Evolutionary conservation across 106 monocot species (phyloP).

Genomic region (Dendrobium nobile): DNA sequence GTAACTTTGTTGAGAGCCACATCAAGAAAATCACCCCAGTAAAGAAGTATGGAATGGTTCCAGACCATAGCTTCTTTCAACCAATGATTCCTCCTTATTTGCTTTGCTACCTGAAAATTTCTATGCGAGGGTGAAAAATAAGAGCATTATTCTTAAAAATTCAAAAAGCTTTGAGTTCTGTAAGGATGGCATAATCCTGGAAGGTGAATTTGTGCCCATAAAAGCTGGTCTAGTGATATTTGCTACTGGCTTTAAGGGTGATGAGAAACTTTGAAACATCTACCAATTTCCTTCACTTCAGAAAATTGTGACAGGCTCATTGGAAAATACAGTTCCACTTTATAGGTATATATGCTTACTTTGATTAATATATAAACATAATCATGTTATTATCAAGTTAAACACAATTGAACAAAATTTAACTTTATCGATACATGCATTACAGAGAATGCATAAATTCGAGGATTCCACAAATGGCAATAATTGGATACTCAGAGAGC

Average conservation of each 20-base stretch:
- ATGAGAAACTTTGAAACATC: too few species aligned
- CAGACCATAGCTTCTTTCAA: neutral
- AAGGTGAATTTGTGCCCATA: constrained; percentile 17
- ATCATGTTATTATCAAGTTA: constrained; percentile 29
- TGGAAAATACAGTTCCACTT: too few species aligned
- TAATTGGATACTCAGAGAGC: too few species aligned
- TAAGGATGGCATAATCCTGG: constrained; percentile 36
- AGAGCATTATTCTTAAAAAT: constrained; percentile 46
- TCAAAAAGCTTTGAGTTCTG: constrained; percentile 43
- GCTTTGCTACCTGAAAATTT: constrained; percentile 38
- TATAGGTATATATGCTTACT: too few species aligned
- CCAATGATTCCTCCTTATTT: constrained; percentile 6
- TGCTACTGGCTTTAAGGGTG: neutral
- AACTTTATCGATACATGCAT: too few species aligned
- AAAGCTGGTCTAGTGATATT: constrained; percentile 48
- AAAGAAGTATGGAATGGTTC: constrained; percentile 62
- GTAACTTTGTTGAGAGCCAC: constrained; percentile 56
- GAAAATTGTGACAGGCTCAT: too few species aligned
- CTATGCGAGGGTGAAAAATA: constrained; percentile 57
- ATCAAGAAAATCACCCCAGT: constrained; percentile 34
- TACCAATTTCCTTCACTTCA: too few species aligned
- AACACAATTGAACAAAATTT: constrained; percentile 40
- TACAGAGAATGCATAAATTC: too few species aligned
- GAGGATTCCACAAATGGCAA: too few species aligned
- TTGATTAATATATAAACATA: too few species aligned